Evolutionary conservation across 1,284 basidiomycete species (phyloP), one percentile per base, ranked within the genome.

Genomic region (Laetiporus sulphureus): DNA sequence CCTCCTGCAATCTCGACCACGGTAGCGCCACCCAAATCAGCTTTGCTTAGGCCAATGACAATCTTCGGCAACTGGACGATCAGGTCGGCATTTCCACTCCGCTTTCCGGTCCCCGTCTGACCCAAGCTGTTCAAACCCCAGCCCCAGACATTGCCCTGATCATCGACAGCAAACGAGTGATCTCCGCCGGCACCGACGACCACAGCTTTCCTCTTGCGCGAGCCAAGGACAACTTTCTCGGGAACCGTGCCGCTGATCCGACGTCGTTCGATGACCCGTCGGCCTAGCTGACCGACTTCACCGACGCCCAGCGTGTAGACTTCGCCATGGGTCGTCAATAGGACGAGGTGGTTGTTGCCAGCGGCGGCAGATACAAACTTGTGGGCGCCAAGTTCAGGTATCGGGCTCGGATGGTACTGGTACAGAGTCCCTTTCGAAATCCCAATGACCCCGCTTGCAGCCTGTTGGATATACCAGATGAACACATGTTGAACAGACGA

Each of bases 91-190:
- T 69, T 71, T 4, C 64, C 60, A 22, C 69, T 69, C 15, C 72
- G 63, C 25, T 64, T 57, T 18, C 70, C 71, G 6, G 79, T 69
- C 25, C 84, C 86, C 0, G 75, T 76, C 61, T 90, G 85, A 22
- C 76, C 73, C 61, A 76, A 76, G 30, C 73, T 83, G 64, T 97
- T 96, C 47, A 94, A 69, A 19, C 93, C 93, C 93, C 93, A 97
- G 2, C 80, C 90, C 75, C 81, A 95, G 3, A 93, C 86, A 37
- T 76, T 75, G 29, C 91, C 93, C 18, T 72, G 67, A 48, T 83
- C 75, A 60, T 92, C 84, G 47, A 96, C 80, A 3, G 92, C 93
- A 54, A 95, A 96, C 0, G 90, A 92, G 60, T 91, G 86, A 63
- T 83, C 89, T 32, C 77, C 74, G 7, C 93, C 92, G 0, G 88